Percentiles rank a stretch among this genome's conserved stretches.
These are phyloP conservation scores for Monascus purpureus DNA, from an alignment of 495 filamentous ascomycete genomes.

Conservation along the genomic window DNA sequence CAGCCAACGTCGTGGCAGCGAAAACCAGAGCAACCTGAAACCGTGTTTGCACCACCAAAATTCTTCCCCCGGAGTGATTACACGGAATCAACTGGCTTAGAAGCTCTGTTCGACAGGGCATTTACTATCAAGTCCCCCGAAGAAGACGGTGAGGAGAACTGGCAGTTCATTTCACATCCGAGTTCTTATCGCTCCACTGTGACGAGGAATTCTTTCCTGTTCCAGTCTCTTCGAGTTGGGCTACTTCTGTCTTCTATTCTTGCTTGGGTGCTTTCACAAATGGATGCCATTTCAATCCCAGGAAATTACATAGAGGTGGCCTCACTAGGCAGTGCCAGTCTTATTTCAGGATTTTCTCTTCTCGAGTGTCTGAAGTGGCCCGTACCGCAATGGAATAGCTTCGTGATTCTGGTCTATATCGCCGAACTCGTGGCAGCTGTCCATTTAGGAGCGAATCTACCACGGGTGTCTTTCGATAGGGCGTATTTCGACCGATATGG, in stretches of 20 bases:
- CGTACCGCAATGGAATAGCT: slow-evolving; percentile 24
- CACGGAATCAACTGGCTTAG: slow-evolving; percentile 31
- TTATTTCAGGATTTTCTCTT: slow-evolving; percentile 27
- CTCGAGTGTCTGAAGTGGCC: slow-evolving; percentile 24
- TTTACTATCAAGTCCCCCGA: slow-evolving; percentile 31
- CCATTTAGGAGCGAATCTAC: slow-evolving; percentile 26
- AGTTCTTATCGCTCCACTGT: slow-evolving; percentile 3
- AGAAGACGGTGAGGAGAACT: slow-evolving; percentile 16
- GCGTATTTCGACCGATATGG: slow-evolving; percentile 31
- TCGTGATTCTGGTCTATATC: slow-evolving; percentile 30
- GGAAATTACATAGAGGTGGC: slow-evolving; percentile 28
- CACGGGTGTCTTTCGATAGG: slow-evolving; percentile 15
- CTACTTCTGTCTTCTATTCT: slow-evolving; percentile 17
- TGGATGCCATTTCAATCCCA: slow-evolving; percentile 16
- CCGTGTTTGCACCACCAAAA: slow-evolving; percentile 32
- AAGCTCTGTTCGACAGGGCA: slow-evolving; percentile 28
- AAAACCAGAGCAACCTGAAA: slow-evolving; percentile 8
- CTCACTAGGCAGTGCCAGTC: slow-evolving; percentile 26
- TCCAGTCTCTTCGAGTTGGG: slow-evolving; percentile 19
- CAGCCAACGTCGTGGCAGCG: slow-evolving; percentile 13
- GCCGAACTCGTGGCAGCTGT: slow-evolving; percentile 26
- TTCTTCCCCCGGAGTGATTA: slow-evolving; percentile 37
- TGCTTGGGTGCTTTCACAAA: slow-evolving; percentile 23
- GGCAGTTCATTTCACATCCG: slow-evolving; percentile 3
- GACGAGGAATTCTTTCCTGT: slow-evolving; percentile 9